Conservation (phyloP, 768 basidiomycete species). For the Rhodosporidiobolus odoratus region DNA sequence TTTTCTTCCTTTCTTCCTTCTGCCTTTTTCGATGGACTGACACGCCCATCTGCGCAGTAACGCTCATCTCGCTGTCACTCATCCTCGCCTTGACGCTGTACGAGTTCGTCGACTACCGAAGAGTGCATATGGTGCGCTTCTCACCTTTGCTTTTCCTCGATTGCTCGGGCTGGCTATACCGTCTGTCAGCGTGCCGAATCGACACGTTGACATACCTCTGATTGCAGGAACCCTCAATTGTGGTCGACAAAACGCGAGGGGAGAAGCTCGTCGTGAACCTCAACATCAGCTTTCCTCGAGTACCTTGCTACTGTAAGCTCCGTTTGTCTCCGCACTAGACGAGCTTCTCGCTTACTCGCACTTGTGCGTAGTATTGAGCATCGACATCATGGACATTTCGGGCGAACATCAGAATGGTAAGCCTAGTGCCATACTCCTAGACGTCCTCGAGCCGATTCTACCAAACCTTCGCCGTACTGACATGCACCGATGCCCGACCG, state of each 20-base stretch:
- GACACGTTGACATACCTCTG: neutral
- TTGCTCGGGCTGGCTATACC: neutral
- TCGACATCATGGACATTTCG: constrained; percentile 97
- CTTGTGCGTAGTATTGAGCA: constrained; percentile 71
- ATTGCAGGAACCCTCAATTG: constrained; percentile 59
- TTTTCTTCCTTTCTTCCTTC: constrained; percentile 44
- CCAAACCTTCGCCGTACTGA: too few relatives aligned
- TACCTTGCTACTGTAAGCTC: constrained; percentile 87
- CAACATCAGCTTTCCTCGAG: constrained; percentile 90
- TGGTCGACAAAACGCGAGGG: constrained; percentile 90
- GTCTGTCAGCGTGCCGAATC: neutral
- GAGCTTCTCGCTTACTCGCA: neutral
- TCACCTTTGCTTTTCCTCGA: neutral
- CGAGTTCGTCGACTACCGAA: constrained; percentile 93
- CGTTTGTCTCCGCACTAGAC: neutral
- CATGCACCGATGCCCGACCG: neutral
- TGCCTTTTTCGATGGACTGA: neutral
- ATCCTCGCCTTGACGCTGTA: constrained; percentile 85
- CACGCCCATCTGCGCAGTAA: constrained; percentile 57
- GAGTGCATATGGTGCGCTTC: constrained; percentile 52
- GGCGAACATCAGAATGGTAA: constrained; percentile 79
- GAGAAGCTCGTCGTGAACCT: constrained; percentile 87
- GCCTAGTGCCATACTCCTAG: neutral
- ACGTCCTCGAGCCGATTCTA: too few relatives aligned
- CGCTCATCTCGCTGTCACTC: constrained; percentile 81